These are phyloP conservation scores for Ascomycota sp. DNA, from an alignment of 2,329 filamentous ascomycete genomes.

Conservation along the genomic window DNA sequence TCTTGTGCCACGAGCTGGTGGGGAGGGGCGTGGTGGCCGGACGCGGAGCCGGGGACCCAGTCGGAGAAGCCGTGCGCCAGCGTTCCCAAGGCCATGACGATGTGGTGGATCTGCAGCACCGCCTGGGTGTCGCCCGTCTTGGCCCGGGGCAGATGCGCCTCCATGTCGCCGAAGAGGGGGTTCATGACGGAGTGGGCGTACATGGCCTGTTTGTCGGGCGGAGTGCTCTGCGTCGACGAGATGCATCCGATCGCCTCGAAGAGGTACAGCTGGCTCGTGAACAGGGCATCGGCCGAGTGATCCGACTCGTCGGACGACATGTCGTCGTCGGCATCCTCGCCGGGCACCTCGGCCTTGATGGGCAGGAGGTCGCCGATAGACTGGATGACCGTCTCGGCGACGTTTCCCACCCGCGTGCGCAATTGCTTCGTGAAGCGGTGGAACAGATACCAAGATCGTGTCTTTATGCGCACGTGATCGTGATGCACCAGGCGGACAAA, in stretches of 20 bases:
- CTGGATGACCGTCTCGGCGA: constrained; percentile 79
- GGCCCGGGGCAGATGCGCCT: constrained; percentile 55
- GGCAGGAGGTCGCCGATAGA: constrained; percentile 73
- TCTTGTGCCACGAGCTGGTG: constrained; percentile 58
- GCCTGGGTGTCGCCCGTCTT: constrained; percentile 67
- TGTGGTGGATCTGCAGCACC: constrained; percentile 78
- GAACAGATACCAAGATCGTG: constrained; percentile 93
- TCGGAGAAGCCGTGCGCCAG: constrained; percentile 86
- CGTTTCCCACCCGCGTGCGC: constrained; percentile 63
- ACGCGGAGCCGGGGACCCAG: constrained; percentile 41
- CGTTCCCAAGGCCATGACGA: constrained; percentile 88
- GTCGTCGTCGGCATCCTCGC: constrained; percentile 61
- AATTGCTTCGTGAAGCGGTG: constrained; percentile 81
- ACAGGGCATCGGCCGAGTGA: constrained; percentile 73
- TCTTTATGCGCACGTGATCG: constrained; percentile 66
- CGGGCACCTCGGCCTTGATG: constrained; percentile 76
- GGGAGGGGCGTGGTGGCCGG: constrained; percentile 22
- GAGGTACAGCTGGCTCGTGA: constrained; percentile 77
- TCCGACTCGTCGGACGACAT: constrained; percentile 91
- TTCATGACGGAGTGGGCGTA: constrained; percentile 78
- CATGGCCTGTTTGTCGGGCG: constrained; percentile 65
- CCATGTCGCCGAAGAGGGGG: constrained; percentile 77
- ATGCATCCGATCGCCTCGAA: constrained; percentile 92
- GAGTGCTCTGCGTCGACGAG: constrained; percentile 58
- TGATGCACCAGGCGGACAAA: constrained; percentile 86